Evolutionary conservation across 768 basidiomycete genomes (phyloP).

Genomic region (Coprinopsis cinerea): DNA sequence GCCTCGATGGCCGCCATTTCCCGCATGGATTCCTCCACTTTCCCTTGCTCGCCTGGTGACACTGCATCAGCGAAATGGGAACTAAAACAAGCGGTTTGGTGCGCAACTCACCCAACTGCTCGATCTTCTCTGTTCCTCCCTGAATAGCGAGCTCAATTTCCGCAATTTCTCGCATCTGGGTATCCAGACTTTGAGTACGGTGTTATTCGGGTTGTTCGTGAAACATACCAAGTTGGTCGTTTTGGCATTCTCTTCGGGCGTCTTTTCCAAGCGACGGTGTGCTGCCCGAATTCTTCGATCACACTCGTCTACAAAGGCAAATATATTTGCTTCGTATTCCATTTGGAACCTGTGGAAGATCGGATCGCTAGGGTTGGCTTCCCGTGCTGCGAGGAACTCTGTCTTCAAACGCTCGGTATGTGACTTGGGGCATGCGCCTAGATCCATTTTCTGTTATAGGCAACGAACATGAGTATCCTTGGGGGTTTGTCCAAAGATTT

Average conservation of each 20-base stretch:
- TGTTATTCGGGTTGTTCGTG: slow-evolving; percentile 2
- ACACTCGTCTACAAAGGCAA: slow-evolving; percentile 96
- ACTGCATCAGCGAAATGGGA: slow-evolving; percentile 5
- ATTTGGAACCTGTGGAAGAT: slow-evolving; percentile 83
- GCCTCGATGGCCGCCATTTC: slow-evolving; percentile 98
- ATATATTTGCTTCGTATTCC: slow-evolving; percentile 95
- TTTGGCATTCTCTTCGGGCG: slow-evolving; percentile 98
- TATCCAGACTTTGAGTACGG: slow-evolving; percentile 6
- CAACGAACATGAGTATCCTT: slow-evolving; percentile 10
- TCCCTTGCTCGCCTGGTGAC: slow-evolving; percentile 85
- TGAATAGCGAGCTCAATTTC: slow-evolving; percentile 99
- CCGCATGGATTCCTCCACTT: slow-evolving; percentile 97
- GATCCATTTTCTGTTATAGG: slow-evolving; percentile 88
- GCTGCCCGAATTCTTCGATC: slow-evolving; percentile 92
- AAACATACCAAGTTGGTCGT: slow-evolving; percentile 83
- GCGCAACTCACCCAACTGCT: slow-evolving; percentile 78
- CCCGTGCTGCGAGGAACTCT: slow-evolving; percentile 77
- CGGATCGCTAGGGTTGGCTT: slow-evolving; percentile 72
- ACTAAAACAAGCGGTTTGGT: not conserved
- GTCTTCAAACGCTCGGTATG: slow-evolving; percentile 93
- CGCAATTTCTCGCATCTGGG: slow-evolving; percentile 96
- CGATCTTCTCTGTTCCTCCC: slow-evolving; percentile 98
- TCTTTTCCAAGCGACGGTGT: slow-evolving; percentile 95
- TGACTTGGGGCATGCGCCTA: slow-evolving; percentile 94
- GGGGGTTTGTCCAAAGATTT: slow-evolving; percentile 6